Evolutionary conservation across 345 rosid genomes (phyloP), one percentile per base, ranked within the genome.

Genomic region (Lumnitzera racemosa): DNA sequence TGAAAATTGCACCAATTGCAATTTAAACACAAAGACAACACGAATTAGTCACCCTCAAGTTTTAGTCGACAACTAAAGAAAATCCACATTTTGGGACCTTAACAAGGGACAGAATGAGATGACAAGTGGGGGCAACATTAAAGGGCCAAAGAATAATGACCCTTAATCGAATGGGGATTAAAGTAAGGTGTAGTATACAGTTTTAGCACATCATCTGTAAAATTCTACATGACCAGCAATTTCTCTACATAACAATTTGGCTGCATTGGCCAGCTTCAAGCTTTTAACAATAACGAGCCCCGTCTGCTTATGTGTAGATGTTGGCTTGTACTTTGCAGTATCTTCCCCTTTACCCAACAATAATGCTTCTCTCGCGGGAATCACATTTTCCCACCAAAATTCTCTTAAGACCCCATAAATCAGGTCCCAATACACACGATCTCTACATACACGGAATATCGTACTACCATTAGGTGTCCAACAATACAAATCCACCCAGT

Each of bases 381-480:
- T 27, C 57, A 88, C 96, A 50, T 86, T 86, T 69, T 72, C 89
- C 96, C 91, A 89, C 98, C 98, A 89, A 60, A 90, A 90, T 67
- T 92, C 97, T 1, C 68, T 68, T 50, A 92, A 74, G 27, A 92
- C 82, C 58, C 64, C 82, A 15, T 78, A 79, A 15, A 92, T 87
- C 23, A 87, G 69, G 24, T 79, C 70, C 97, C 96, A 90, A 58
- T 90, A 90, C 55, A 74, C 56, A 2, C 83, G 82, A 10, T 82
- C 90, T 61, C 97, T 79, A 48, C 41, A 17, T 13, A 92, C 84
- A 0, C 90, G 90, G 29, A 92, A 87, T 11, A 87, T 78, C 8
- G 94, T 70, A 79, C 98, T 89, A 64, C 91, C 91, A 29, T 89
- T 89, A n/a, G 76, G 78, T 12, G 96, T 92, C 98, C 97, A 92